Conservation (phyloP, 805 yeast species). For the Wickerhamomyces kurtzmanii region DNA sequence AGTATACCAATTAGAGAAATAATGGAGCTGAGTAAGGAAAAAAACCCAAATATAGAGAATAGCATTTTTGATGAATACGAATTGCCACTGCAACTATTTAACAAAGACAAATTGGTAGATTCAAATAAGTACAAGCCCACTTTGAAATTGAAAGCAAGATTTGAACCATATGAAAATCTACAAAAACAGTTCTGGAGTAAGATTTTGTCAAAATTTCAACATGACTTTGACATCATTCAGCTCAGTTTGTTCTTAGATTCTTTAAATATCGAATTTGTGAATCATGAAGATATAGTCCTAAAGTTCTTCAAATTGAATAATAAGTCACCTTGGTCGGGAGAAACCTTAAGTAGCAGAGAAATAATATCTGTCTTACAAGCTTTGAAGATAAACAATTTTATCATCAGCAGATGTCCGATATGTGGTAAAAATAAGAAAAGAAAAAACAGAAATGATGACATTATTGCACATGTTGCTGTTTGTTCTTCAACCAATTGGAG, state of each 20-base stretch:
- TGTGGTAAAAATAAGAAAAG: conserved; percentile 54
- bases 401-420: conserved; percentile 67
- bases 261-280: conserved; percentile 11
- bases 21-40: conserved; percentile 14
- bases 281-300: conserved; percentile 10
- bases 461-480: conserved; percentile 79
- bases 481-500: conserved; percentile 78
- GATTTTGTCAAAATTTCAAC: conserved; percentile 42
- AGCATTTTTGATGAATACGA: conserved; percentile 18
- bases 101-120: conserved; percentile 7
- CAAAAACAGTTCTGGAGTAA: conserved; percentile 64
- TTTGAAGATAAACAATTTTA: conserved; percentile 26
- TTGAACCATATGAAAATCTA: conserved; percentile 53
- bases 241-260: conserved; percentile 50
- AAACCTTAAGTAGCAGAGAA: conserved; percentile 32
- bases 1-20: conserved; percentile 46
- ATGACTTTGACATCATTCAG: conserved; percentile 36
- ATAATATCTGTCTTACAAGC: conserved; percentile 36
- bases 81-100: conserved; percentile 24
- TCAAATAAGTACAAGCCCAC: conserved; percentile 33
- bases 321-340: conserved; percentile 41
- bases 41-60: conserved; percentile 16
- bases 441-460: conserved; percentile 51
- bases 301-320: conserved; percentile 8
- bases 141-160: conserved; percentile 51